A percentile compares a stretch with the other conserved stretches of the same genome.
Evolutionary conservation across 345 rosid species (phyloP).

Genomic region (Brassica cretica): DNA sequence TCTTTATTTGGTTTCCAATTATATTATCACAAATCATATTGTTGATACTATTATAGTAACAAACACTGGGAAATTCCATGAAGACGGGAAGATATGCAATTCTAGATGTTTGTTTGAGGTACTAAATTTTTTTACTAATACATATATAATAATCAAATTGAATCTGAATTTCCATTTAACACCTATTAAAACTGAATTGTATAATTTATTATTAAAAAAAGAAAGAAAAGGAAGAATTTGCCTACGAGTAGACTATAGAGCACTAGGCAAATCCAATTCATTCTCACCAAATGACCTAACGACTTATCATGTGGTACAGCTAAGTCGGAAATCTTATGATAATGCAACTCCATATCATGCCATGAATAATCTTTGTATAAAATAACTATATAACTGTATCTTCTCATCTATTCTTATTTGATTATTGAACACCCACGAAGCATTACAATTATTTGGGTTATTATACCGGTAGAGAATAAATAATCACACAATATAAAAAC

Average conservation of each 20-base stretch:
- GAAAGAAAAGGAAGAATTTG: neutral
- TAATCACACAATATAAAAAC: neutral
- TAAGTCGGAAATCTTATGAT: conserved; percentile 32
- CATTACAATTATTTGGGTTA: conserved; percentile 31
- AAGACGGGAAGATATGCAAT: neutral
- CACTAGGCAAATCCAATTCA: conserved; percentile 35
- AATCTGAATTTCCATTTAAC: neutral
- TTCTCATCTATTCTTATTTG: conserved; percentile 22
- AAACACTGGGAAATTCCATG: neutral
- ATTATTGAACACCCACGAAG: conserved; percentile 36
- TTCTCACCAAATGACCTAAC: conserved; percentile 27
- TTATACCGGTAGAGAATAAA: neutral
- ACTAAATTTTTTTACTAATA: neutral
- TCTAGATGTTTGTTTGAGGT: neutral
- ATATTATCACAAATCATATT: conserved; percentile 5
- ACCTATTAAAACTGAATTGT: neutral
- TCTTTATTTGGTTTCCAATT: neutral
- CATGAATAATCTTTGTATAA: conserved; percentile 19
- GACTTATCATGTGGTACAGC: conserved; percentile 44
- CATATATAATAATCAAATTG: neutral
- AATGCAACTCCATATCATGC: conserved; percentile 8
- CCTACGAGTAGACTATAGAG: conserved; percentile 22
- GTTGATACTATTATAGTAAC: neutral
- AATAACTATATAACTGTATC: conserved; percentile 23
- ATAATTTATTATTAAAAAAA: neutral